Evolutionary conservation across 768 basidiomycete species (phyloP), one percentile per base, ranked within the genome.

Genomic region (Psilocybe sp.): DNA sequence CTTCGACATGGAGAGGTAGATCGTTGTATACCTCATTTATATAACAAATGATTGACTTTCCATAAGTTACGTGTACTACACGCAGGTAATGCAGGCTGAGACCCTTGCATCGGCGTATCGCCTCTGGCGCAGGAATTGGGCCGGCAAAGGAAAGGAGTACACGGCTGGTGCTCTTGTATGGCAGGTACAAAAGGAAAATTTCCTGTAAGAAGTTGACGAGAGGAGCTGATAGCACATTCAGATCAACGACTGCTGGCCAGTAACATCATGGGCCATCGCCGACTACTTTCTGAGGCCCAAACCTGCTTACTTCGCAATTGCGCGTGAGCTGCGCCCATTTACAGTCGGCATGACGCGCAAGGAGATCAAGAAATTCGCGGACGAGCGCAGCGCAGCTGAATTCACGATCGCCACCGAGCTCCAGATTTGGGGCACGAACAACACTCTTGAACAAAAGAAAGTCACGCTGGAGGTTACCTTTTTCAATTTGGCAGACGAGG

Each of bases 41-140:
- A n/a, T n/a, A n/a, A n/a, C n/a, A n/a, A n/a, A n/a, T n/a, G n/a
- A n/a, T n/a, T n/a, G n/a, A n/a, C n/a, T n/a, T n/a, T n/a, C n/a
- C n/a, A n/a, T n/a, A 37, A 92, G 90, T 65, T 97, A 95, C 69
- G 79, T 91, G 12, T 98, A 93, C 68, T 92, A 89, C 60, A 96
- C 96, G 4, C 96, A 98, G 68, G 71, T 96, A 48, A 95, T 98
- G 91, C 96, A 98, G 68, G 89, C 94, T 3, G 95, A 98, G 68
- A 84, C 89, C 2, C 76, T 98, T 15, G 82, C 85, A 1, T 82
- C 89, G 16, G 96, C 96, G 0, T 97, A 92, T 65, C 82, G 89
- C 15, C 73, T 92, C 1, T 98, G 95, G 96, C 75, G 93, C 49
- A 78, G 96, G 14, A 89, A 93, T 64, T 98, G 93, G 92, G 74